Percentiles rank a stretch among this genome's conserved stretches.
Evolutionary conservation across 345 rosid genomes (phyloP).

Genomic region (Salix suchowensis): DNA sequence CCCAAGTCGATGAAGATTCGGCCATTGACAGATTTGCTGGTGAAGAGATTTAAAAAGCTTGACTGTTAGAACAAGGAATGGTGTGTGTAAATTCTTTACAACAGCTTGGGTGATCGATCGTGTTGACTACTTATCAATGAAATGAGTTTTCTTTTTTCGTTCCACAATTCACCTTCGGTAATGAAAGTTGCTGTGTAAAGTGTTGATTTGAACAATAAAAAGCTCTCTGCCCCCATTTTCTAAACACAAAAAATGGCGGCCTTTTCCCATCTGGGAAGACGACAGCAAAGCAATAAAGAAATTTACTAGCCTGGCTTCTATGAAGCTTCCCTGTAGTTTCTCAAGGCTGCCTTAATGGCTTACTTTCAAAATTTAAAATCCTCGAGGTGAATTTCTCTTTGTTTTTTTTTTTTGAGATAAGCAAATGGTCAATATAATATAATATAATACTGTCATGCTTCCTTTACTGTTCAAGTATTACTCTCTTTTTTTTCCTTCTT

Average conservation of each 20-base stretch:
- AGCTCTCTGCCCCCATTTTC: background rate
- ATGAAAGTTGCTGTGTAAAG: background rate
- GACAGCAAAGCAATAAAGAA: background rate
- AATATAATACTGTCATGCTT: too few species aligned
- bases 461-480: too few species aligned
- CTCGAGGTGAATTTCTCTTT: background rate
- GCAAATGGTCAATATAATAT: too few species aligned
- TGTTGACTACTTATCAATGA: background rate
- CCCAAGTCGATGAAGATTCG: slow-evolving; percentile 15
- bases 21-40: background rate
- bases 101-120: background rate
- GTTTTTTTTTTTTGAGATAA: too few species aligned
- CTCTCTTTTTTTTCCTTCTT: too few species aligned
- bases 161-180: background rate
- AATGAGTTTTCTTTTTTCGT: background rate
- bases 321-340: background rate
- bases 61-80: background rate
- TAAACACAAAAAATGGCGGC: background rate
- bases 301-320: background rate
- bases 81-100: background rate
- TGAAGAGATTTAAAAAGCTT: background rate
- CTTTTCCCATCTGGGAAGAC: background rate
- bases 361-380: background rate
- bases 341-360: background rate
- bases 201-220: background rate